Evolutionary conservation across 2,329 filamentous ascomycete genomes (phyloP), one percentile per base, ranked within the genome.

Genomic region (Talaromyces rugulosus): DNA sequence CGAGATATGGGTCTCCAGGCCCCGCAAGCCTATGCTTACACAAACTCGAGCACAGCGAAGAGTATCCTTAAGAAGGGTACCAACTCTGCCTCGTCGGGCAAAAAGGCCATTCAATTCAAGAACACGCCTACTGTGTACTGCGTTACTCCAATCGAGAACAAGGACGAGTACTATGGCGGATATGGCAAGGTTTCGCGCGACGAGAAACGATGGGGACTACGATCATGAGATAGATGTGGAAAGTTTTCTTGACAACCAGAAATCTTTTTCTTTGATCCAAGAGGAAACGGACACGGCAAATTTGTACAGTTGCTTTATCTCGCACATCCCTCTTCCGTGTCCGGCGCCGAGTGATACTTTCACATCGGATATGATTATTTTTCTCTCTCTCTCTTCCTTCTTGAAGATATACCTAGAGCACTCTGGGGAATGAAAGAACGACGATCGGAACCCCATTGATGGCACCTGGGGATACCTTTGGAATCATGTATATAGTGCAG

Each of bases 81-180:
- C 3, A 62, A 65, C 1, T 58, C 64, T 51, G 40, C 67, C 27
- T 56, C 65, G 30, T 61, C 65, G 52, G 62, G 61, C 27, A 66
- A 70, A 34, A 79, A 79, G 64, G 73, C 73, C 53, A 76, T 81
- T 54, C 74, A 79, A 55, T 81, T 81, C 67, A 68, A 72, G 44
- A 74, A 72, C 42, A 76, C 77, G 5, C 79, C 79, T 4, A 77
- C 74, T 27, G 74, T 82, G 28, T 72, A 81, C 68, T 78, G 76
- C 61, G 75, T 82, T 56, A 81, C 78, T 2, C 79, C 80, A 0
- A 81, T 82, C 63, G 79, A 81, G 66, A 77, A 78, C 18, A 73
- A 75, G 5, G 77, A 80, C 18, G 80, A 81, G 58, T 81, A 81
- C 64, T 81, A 82, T 57, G 80, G 79, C 54, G 73, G 69, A n/a